Percentiles rank a stretch among this genome's conserved stretches.
Conservation (phyloP, 1,139 yeast species). For the Pichia sp. region DNA sequence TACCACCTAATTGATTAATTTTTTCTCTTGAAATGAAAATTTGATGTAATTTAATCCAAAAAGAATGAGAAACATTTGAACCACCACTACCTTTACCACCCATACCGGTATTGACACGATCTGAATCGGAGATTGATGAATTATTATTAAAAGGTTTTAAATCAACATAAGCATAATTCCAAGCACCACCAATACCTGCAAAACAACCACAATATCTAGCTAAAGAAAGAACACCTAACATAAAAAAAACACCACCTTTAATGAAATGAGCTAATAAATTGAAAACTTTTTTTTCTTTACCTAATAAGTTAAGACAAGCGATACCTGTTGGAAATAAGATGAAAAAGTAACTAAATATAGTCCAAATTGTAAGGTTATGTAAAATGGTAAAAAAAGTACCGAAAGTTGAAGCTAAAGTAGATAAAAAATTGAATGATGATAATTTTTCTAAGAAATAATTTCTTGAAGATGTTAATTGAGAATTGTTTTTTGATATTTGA, state of each 20-base stretch:
- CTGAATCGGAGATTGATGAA: slow-evolving; percentile 11
- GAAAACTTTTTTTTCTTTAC: slow-evolving; percentile 60
- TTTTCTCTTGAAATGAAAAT: slow-evolving; percentile 1
- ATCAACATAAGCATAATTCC: slow-evolving; percentile 60
- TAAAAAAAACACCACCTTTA: slow-evolving; percentile 86
- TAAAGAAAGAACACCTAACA: slow-evolving; percentile 67
- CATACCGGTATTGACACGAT: slow-evolving; percentile 4
- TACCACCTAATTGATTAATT: slow-evolving; percentile 21
- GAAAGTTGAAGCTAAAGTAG: slow-evolving; percentile 32
- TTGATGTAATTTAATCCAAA: slow-evolving; percentile 5
- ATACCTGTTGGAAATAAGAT: slow-evolving; percentile 67
- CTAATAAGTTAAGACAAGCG: slow-evolving; percentile 66
- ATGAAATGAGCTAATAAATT: slow-evolving; percentile 90
- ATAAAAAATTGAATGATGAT: slow-evolving; percentile 31
- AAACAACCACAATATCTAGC: slow-evolving; percentile 86
- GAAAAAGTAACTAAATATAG: slow-evolving; percentile 55
- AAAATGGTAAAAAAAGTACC: slow-evolving; percentile 36
- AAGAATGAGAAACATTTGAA: slow-evolving; percentile 4
- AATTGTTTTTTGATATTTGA: background rate
- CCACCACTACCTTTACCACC: slow-evolving; percentile 11
- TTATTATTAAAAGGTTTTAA: background rate
- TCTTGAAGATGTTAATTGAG: slow-evolving; percentile 19
- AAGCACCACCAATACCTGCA: slow-evolving; percentile 74
- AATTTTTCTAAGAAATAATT: slow-evolving; percentile 32
- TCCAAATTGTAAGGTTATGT: slow-evolving; percentile 57